Conservation (phyloP, 2,329 filamentous ascomycete species). For the Xylariaceae sp. region DNA sequence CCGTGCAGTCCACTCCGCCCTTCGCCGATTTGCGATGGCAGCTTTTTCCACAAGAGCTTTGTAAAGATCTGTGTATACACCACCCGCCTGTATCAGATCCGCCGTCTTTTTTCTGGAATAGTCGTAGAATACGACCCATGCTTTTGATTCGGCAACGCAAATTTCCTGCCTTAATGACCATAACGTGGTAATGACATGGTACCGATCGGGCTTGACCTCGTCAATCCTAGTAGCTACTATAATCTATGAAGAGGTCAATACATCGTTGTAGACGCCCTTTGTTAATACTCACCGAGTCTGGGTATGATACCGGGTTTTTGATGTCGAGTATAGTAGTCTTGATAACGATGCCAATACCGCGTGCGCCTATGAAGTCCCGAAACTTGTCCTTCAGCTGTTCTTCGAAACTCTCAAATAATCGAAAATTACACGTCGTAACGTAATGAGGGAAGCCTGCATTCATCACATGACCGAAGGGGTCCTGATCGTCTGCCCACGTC, state of each 20-base stretch:
- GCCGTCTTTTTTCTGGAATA: constrained; percentile 8
- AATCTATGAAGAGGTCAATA: constrained; percentile 5
- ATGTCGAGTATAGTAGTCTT: constrained; percentile 6
- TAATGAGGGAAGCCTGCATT: constrained; percentile 8
- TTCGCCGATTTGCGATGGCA: too few species aligned
- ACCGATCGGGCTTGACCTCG: constrained; percentile 8
- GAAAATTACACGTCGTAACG: constrained; percentile 6
- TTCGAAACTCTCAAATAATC: constrained; percentile 10
- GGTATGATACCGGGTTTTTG: constrained; percentile 8
- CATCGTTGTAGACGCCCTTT: background rate
- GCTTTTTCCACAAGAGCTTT: constrained; percentile 3
- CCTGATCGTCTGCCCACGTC: constrained; percentile 10
- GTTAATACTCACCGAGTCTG: constrained; percentile 7
- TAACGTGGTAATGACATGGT: constrained; percentile 8
- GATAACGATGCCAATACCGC: constrained; percentile 8
- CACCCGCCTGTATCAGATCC: constrained; percentile 6
- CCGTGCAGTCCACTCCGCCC: too few species aligned
- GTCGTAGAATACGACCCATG: constrained; percentile 10
- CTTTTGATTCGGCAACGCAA: constrained; percentile 6
- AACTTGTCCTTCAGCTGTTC: constrained; percentile 11
- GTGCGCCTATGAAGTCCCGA: constrained; percentile 7
- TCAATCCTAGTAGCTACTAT: constrained; percentile 9
- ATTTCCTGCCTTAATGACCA: constrained; percentile 8
- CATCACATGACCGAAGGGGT: constrained; percentile 9
- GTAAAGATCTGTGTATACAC: constrained; percentile 8